Evolutionary conservation across 2,329 filamentous ascomycete species (phyloP).

Genomic region (Hymenoscyphus linearis): DNA sequence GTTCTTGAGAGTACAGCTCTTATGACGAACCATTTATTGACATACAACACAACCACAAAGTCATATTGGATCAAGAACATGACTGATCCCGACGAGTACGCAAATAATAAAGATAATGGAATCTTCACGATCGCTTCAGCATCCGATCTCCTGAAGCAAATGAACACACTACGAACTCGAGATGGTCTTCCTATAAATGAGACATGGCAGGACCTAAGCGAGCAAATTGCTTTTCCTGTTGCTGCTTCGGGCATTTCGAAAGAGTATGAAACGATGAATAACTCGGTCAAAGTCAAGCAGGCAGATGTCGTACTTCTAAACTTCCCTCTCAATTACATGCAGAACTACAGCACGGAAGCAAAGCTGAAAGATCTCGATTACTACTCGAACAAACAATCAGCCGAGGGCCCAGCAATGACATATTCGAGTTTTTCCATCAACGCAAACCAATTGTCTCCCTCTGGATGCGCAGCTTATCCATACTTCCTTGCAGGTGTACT

Average conservation of each 20-base stretch:
- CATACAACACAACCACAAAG: slow-evolving; percentile 51
- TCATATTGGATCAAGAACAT: slow-evolving; percentile 52
- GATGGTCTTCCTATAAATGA: slow-evolving; percentile 39
- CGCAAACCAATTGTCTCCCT: slow-evolving; percentile 58
- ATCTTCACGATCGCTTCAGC: slow-evolving; percentile 53
- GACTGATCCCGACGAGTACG: slow-evolving; percentile 55
- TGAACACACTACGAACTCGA: slow-evolving; percentile 29
- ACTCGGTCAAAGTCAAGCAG: slow-evolving; percentile 61
- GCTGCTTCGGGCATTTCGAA: slow-evolving; percentile 53
- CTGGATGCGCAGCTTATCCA: slow-evolving; percentile 63
- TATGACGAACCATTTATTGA: slow-evolving; percentile 54
- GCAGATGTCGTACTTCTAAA: slow-evolving; percentile 64
- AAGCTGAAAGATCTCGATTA: slow-evolving; percentile 53
- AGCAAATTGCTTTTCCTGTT: slow-evolving; percentile 51
- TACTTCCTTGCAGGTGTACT: slow-evolving; percentile 59
- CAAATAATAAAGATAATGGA: slow-evolving; percentile 48
- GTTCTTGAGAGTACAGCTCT: slow-evolving; percentile 60
- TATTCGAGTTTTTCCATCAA: slow-evolving; percentile 65
- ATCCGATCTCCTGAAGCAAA: slow-evolving; percentile 42
- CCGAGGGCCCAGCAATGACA: slow-evolving; percentile 67
- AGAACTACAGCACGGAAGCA: slow-evolving; percentile 47
- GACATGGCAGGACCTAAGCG: slow-evolving; percentile 52
- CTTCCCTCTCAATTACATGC: slow-evolving; percentile 54
- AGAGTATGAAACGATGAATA: slow-evolving; percentile 63
- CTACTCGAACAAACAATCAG: slow-evolving; percentile 64